Base-by-base conservation (phyloP, 768 basidiomycete genomes). In the Macrolepiota albuminosa region DNA sequence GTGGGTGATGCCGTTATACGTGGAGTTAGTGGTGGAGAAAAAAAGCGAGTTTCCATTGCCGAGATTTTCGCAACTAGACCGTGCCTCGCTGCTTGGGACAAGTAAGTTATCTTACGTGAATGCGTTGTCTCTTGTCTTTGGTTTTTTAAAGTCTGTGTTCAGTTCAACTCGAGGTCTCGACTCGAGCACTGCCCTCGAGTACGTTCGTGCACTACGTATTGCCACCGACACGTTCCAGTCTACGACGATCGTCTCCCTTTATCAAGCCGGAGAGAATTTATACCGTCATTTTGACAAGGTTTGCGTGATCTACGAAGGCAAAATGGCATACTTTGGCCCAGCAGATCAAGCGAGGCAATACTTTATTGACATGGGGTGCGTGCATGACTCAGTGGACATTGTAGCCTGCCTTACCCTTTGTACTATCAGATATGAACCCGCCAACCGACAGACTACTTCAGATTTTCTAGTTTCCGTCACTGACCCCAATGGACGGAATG, bases 281-380 rank as follows among this genome's bases (percentile, higher is more conserved):
- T 87, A 85, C 60, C 60, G 80, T 24, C 75, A 80, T 46, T 94
- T 93, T 68, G 89, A 92, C 79, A 91, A 92, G 69, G 88, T 93
- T 37, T 85, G 87, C 68, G 83, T 93, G 39, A 80, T 94, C 66
- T 83, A 87, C 71, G 87, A 87, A 59, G 88, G 90, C 4, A 75
- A 78, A 39, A 86, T 88, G 80, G 84, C 83, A 31, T 94, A 87
- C 75, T 93, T 83, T 58, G 92, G 92, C 2, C 83, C 83, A 6
- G 83, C 84, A 2, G 72, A 79, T 49, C 72, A 81, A 60, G 92
- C 91, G 0, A 76, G 82, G 54, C 75, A 83, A 61, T 91, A 92
- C 70, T 91, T 94, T 76, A 76, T 86, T 59, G 79, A 83, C 59
- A 79, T 89, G 76, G 83, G 74, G 71, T 72, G 63, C 33, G 66